Evolutionary conservation across 495 filamentous ascomycete genomes (phyloP).

Genomic region (Articulospora tetracladia): DNA sequence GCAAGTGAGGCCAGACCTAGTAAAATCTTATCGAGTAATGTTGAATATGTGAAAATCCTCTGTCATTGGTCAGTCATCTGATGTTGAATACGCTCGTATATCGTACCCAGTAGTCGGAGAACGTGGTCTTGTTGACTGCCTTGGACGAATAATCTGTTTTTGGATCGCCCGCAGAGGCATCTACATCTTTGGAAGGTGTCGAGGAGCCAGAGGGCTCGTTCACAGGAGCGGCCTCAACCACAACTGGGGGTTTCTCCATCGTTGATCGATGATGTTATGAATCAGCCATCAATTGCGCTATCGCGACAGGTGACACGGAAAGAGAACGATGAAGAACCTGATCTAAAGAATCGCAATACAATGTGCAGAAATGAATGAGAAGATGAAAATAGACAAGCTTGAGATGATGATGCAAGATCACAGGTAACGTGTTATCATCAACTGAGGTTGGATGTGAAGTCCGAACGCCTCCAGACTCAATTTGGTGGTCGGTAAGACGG

Average conservation of each 20-base stretch:
- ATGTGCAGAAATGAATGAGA: not conserved
- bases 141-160: constrained; percentile 45
- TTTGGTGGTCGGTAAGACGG: not conserved
- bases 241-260: constrained; percentile 11
- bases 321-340: not conserved
- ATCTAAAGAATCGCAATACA: not conserved
- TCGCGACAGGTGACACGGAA: not conserved
- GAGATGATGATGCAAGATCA: not conserved
- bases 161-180: not conserved
- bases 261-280: not conserved
- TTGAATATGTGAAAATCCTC: constrained; percentile 24
- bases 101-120: constrained; percentile 17
- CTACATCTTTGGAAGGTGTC: not conserved
- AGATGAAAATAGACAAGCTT: not conserved
- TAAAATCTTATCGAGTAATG: constrained; percentile 15
- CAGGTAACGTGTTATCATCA: not conserved
- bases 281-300: too few species aligned
- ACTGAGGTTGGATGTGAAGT: not conserved
- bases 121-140: constrained; percentile 59
- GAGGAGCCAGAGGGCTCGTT: not conserved
- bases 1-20: constrained; percentile 9
- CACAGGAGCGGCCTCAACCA: not conserved
- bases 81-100: not conserved
- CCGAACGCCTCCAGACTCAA: not conserved
- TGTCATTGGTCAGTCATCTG: not conserved